Evolutionary conservation across 768 basidiomycete species (phyloP).

Genomic region (Daedaleopsis nitida): DNA sequence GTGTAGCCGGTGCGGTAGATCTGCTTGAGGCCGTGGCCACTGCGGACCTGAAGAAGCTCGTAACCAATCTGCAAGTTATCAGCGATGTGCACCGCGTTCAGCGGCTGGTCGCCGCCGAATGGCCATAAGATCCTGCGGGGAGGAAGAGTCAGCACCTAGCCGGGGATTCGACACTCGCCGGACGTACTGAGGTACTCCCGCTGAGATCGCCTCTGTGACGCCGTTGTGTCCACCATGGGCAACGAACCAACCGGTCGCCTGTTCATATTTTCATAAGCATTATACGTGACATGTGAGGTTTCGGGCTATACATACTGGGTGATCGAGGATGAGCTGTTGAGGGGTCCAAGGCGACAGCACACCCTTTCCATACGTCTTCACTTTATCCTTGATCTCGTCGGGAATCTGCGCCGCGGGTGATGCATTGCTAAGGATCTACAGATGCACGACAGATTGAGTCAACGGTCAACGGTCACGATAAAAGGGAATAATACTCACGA

Average conservation of each 20-base stretch:
- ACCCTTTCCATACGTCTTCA: constrained; percentile 23
- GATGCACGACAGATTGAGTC: not conserved
- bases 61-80: constrained; percentile 26
- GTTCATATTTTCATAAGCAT: not conserved
- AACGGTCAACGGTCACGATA: not conserved
- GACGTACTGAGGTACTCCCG: constrained; percentile 25
- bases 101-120: constrained; percentile 27
- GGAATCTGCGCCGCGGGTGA: constrained; percentile 19
- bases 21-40: constrained; percentile 18
- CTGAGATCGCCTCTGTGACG: constrained; percentile 22
- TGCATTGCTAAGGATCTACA: constrained; percentile 26
- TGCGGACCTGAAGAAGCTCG: constrained; percentile 31
- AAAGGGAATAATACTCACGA: constrained; percentile 15
- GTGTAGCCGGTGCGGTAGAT: constrained; percentile 21
- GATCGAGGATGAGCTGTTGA: constrained; percentile 26
- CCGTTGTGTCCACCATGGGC: constrained; percentile 30
- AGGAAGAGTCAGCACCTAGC: not conserved
- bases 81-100: constrained; percentile 23
- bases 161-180: not conserved
- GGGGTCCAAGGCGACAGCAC: constrained; percentile 26
- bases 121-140: constrained; percentile 31
- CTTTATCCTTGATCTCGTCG: constrained; percentile 13
- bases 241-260: constrained; percentile 31
- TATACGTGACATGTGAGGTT: not conserved
- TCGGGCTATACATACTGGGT: constrained; percentile 19